A percentile compares a stretch with the other conserved stretches of the same genome.
Evolutionary conservation across 2,329 filamentous ascomycete species (phyloP).

Genomic region (Hortaea werneckii): DNA sequence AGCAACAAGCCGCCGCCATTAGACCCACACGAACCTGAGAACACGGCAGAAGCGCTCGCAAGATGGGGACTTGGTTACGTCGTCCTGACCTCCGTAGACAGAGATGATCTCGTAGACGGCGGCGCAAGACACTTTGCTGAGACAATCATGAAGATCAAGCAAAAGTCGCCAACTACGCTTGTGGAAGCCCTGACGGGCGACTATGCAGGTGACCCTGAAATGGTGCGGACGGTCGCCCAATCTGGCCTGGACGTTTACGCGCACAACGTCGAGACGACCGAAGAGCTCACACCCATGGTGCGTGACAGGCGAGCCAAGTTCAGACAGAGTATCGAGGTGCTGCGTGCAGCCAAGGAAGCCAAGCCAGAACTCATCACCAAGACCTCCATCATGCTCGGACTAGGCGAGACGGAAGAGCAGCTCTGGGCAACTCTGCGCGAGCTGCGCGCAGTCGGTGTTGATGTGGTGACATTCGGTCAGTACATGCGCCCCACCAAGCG

Average conservation of each 20-base stretch:
- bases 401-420: conserved; percentile 86
- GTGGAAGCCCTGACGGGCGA: conserved; percentile 84
- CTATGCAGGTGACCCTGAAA: conserved; percentile 73
- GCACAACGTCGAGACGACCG: conserved; percentile 93
- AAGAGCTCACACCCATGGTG: conserved; percentile 80
- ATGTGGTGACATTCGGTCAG: conserved; percentile 98
- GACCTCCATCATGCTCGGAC: conserved; percentile 91
- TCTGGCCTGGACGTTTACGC: conserved; percentile 94
- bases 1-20: conserved; percentile 64
- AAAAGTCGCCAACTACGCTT: conserved; percentile 56
- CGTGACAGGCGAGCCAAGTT: conserved; percentile 85
- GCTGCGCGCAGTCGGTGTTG: conserved; percentile 69
- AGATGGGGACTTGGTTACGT: conserved; percentile 95
- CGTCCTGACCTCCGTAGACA: conserved; percentile 85
- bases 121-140: conserved; percentile 85
- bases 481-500: conserved; percentile 99
- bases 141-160: conserved; percentile 89
- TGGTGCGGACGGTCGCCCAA: conserved; percentile 72
- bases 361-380: conserved; percentile 83
- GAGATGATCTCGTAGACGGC: conserved; percentile 82
- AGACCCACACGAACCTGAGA: conserved; percentile 91
- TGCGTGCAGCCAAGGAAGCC: conserved; percentile 71
- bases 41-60: conserved; percentile 85
- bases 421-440: conserved; percentile 71
- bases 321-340: conserved; percentile 68